phyloP scores from a whole-genome alignment of 1,139 yeast genomes.

The Saccharomyces pastorianus region DNA sequence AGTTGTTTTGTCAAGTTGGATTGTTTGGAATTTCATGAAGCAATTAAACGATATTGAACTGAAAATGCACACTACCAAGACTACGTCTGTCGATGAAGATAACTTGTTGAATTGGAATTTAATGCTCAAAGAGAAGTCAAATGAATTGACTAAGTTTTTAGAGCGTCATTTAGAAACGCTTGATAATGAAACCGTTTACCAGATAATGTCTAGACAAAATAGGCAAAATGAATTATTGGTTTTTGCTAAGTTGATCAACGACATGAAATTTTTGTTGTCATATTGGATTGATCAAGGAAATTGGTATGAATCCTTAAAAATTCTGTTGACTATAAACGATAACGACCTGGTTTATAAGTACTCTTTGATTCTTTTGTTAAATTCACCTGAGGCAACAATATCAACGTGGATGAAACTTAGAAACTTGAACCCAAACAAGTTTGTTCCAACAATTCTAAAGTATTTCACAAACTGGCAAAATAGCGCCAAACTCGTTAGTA shows the following conservation, averaged over 20 bases:
- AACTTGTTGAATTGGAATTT: conserved; percentile 16
- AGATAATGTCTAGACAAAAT: conserved; percentile 60
- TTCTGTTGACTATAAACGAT: conserved; percentile 38
- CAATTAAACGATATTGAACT: conserved; percentile 43
- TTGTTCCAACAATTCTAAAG: conserved; percentile 68
- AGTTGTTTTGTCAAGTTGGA: conserved; percentile 68
- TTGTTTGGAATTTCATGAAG: conserved; percentile 58
- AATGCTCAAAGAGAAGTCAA: conserved; percentile 23
- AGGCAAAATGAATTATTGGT: conserved; percentile 53
- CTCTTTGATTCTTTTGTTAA: conserved; percentile 59
- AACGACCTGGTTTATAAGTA: conserved; percentile 52
- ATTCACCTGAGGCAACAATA: conserved; percentile 61
- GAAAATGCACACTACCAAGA: conserved; percentile 15
- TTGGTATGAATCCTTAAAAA: conserved; percentile 67
- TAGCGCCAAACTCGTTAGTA: conserved; percentile 23
- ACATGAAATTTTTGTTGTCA: conserved; percentile 58
- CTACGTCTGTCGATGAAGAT: conserved; percentile 14
- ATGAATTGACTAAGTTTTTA: conserved; percentile 47
- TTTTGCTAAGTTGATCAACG: conserved; percentile 63
- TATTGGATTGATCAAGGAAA: conserved; percentile 61
- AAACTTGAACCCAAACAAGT: conserved; percentile 44
- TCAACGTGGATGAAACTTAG: conserved; percentile 67
- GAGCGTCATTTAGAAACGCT: conserved; percentile 41
- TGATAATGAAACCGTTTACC: conserved; percentile 63
- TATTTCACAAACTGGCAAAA: conserved; percentile 46